Percentiles rank a stretch among this genome's conserved stretches.
phyloP scores from a whole-genome alignment of 2,329 filamentous ascomycete species.

The Pestalotiopsis fici region DNA sequence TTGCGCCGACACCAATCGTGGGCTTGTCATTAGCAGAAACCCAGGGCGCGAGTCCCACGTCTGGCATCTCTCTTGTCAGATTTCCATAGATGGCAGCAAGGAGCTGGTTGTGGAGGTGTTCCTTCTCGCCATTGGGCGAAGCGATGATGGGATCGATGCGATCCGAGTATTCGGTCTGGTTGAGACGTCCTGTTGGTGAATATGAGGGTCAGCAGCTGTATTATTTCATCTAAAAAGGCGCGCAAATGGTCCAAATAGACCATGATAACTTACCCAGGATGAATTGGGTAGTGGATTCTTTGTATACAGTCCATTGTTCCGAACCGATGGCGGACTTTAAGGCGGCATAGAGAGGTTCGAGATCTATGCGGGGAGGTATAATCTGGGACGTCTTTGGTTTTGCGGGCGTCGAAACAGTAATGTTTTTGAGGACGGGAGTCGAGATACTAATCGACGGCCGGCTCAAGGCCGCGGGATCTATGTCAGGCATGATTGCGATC shows the following conservation, averaged over 20 bases:
- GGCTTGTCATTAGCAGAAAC: constrained; percentile 73
- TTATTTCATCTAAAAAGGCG: neutral
- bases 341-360: constrained; percentile 64
- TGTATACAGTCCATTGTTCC: constrained; percentile 67
- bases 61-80: constrained; percentile 69
- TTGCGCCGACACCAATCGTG: constrained; percentile 54
- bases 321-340: constrained; percentile 60
- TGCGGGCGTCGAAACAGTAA: constrained; percentile 52
- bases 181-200: constrained; percentile 54
- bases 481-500: constrained; percentile 60
- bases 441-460: constrained; percentile 59
- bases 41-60: constrained; percentile 68
- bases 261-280: constrained; percentile 52
- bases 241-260: neutral
- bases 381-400: constrained; percentile 64
- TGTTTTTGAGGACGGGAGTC: constrained; percentile 62
- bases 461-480: constrained; percentile 70
- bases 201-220: constrained; percentile 15
- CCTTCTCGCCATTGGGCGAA: constrained; percentile 58
- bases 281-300: constrained; percentile 64
- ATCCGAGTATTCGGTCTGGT: constrained; percentile 61
- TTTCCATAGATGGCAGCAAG: constrained; percentile 68
- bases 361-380: constrained; percentile 66
- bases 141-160: constrained; percentile 61
- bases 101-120: constrained; percentile 69